Percentiles rank a stretch among this genome's conserved stretches.
These are phyloP conservation scores for Chenopodium album DNA, from an alignment of 148 eudicot species.

Conservation along the genomic window DNA sequence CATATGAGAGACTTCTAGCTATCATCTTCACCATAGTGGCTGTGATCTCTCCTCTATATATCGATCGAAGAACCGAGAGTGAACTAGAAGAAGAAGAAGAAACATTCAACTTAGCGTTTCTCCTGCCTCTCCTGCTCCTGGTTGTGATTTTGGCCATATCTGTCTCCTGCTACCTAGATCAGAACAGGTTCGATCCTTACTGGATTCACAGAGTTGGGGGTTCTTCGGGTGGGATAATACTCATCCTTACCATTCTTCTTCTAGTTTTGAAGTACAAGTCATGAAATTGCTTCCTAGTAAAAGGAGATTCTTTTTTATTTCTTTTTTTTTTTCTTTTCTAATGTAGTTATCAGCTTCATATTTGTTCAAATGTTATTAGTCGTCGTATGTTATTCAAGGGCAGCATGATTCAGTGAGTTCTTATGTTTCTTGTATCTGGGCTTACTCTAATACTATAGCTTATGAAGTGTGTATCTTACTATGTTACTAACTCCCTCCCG, in stretches of 20 bases:
- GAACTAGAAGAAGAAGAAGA: conserved; percentile 43
- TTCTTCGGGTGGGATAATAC: conserved; percentile 68
- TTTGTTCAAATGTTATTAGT: conserved; percentile 4
- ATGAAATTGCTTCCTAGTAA: conserved; percentile 4
- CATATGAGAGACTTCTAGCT: conserved; percentile 45
- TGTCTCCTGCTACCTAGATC: conserved; percentile 51
- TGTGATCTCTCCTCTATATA: conserved; percentile 67
- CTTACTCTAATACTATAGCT: background rate
- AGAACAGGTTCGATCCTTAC: conserved; percentile 61
- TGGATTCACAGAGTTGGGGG: conserved; percentile 89
- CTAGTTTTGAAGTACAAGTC: conserved; percentile 60
- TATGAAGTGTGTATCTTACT: background rate
- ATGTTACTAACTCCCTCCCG: background rate
- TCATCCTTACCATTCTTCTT: conserved; percentile 53
- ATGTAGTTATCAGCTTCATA: background rate
- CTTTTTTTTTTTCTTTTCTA: conserved; percentile 1
- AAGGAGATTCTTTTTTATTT: background rate
- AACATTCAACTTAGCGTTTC: conserved; percentile 25
- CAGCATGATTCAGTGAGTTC: conserved; percentile 8
- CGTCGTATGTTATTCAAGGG: background rate
- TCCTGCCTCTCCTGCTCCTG: conserved; percentile 55
- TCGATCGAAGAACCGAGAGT: conserved; percentile 33
- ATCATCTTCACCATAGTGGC: conserved; percentile 52
- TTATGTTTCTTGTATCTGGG: background rate
- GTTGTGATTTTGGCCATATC: conserved; percentile 52